A percentile compares a stretch with the other conserved stretches of the same genome.
phyloP scores from a whole-genome alignment of 495 filamentous ascomycete genomes.

The Aspergillus ostianus region DNA sequence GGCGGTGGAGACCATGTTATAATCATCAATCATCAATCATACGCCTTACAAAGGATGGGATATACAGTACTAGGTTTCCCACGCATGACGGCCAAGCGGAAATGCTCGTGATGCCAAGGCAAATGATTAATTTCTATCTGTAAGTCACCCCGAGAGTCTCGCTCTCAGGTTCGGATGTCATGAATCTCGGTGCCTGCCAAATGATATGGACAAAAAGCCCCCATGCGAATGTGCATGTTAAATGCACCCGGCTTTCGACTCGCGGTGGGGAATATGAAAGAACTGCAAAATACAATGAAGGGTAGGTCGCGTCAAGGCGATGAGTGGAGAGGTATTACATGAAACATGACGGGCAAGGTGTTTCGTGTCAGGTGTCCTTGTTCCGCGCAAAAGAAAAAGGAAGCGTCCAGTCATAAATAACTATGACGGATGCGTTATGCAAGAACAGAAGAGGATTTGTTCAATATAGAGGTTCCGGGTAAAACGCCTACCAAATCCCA shows the following conservation, averaged over 20 bases:
- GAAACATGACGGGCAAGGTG: background rate
- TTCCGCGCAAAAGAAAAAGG: background rate
- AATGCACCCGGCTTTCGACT: background rate
- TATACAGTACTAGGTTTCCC: too few species aligned
- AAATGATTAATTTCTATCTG: slow-evolving; percentile 9
- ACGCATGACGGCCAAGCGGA: too few species aligned
- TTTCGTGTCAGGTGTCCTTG: background rate
- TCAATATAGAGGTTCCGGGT: background rate
- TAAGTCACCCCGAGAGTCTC: slow-evolving; percentile 12
- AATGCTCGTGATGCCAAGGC: background rate
- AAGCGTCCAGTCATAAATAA: background rate
- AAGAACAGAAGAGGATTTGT: slow-evolving; percentile 14
- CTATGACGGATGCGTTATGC: background rate
- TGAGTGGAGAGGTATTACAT: background rate
- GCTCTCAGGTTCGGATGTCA: slow-evolving; percentile 7
- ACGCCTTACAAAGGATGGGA: too few species aligned
- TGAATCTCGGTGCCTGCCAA: slow-evolving; percentile 18
- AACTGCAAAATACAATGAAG: slow-evolving; percentile 8
- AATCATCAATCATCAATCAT: too few species aligned
- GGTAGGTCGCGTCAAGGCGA: background rate
- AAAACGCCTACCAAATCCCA: slow-evolving; percentile 17
- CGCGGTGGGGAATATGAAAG: slow-evolving; percentile 14
- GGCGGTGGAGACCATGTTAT: too few species aligned
- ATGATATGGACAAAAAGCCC: slow-evolving; percentile 19
- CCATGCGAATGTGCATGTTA: slow-evolving; percentile 12